Percentiles rank a stretch among this genome's conserved stretches.
phyloP scores from a whole-genome alignment of 2,329 filamentous ascomycete species.

The Ophiostoma sp. region DNA sequence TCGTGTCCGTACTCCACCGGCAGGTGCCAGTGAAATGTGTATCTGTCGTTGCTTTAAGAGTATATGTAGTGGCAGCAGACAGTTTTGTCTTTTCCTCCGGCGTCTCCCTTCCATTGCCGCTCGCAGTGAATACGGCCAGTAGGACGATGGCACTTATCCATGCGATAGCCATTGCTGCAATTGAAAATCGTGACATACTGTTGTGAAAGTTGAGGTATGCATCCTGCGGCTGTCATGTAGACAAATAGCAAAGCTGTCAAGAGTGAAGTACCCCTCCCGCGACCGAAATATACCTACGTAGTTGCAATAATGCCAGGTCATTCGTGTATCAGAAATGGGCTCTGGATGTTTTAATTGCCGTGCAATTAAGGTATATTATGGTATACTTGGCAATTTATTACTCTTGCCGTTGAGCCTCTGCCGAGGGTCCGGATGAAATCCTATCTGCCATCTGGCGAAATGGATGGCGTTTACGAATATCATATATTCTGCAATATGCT shows the following conservation, averaged over 20 bases:
- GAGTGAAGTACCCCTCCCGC: not conserved
- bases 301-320: conserved; percentile 5
- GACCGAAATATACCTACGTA: not conserved
- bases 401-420: not conserved
- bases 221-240: not conserved
- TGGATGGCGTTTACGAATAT: not conserved
- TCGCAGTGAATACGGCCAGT: not conserved
- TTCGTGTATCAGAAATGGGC: not conserved
- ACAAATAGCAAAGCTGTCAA: not conserved
- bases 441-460: not conserved
- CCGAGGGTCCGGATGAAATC: not conserved
- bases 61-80: not conserved
- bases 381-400: not conserved
- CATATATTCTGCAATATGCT: too few relatives aligned
- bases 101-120: not conserved
- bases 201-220: not conserved
- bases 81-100: not conserved
- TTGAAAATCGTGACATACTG: not conserved
- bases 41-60: not conserved
- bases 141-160: not conserved
- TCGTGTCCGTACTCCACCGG: not conserved
- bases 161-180: not conserved
- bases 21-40: not conserved
- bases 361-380: not conserved
- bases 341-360: conserved; percentile 5